These are phyloP conservation scores for Ilyonectria destructans DNA, from an alignment of 2,329 filamentous ascomycete genomes.

Conservation along the genomic window DNA sequence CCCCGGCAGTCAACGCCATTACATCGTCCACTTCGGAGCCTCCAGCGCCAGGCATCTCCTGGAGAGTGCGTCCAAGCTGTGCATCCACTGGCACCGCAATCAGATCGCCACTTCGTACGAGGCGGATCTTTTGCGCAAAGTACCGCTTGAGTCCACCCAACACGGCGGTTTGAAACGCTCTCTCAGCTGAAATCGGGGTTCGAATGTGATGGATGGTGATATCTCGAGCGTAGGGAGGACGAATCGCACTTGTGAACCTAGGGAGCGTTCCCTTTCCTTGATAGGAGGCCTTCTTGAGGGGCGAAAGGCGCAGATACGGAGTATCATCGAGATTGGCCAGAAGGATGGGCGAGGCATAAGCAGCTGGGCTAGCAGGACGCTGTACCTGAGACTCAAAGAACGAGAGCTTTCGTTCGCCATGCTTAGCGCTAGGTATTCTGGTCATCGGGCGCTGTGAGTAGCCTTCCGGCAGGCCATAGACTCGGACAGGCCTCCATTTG, in stretches of 20 bases:
- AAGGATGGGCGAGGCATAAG: constrained; percentile 88
- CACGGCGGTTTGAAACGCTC: constrained; percentile 87
- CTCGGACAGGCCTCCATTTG: constrained; percentile 86
- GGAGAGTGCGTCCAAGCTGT: constrained; percentile 84
- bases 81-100: constrained; percentile 93
- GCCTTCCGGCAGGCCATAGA: constrained; percentile 90
- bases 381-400: constrained; percentile 81
- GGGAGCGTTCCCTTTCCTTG: constrained; percentile 68
- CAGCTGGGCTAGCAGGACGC: constrained; percentile 71
- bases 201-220: constrained; percentile 91
- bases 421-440: constrained; percentile 71
- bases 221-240: constrained; percentile 77
- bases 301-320: constrained; percentile 84
- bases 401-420: constrained; percentile 68
- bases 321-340: constrained; percentile 88
- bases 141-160: constrained; percentile 90
- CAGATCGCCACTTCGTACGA: constrained; percentile 90
- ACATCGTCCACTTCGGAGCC: constrained; percentile 82
- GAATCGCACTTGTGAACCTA: constrained; percentile 70
- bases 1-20: constrained; percentile 66
- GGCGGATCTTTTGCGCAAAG: constrained; percentile 86
- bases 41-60: constrained; percentile 76
- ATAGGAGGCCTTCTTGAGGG: constrained; percentile 71
- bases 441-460: constrained; percentile 75
- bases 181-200: constrained; percentile 90